phyloP scores from a whole-genome alignment of 495 filamentous ascomycete genomes.

The Geopyxis carbonaria region DNA sequence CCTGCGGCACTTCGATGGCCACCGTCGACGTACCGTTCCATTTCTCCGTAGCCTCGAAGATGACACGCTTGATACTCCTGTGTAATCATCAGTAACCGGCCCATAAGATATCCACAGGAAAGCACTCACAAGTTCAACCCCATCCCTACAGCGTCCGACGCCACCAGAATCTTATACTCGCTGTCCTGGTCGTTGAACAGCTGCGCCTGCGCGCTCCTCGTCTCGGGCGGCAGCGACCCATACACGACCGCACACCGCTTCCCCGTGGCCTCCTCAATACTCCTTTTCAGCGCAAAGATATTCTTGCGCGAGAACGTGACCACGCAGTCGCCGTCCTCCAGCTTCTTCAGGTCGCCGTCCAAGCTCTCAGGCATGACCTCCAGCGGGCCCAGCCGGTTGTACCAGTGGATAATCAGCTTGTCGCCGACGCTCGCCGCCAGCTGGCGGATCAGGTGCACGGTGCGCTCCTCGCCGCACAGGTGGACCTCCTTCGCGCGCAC shows the following conservation, averaged over 20 bases:
- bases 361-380: conserved; percentile 46
- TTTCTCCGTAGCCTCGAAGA: conserved; percentile 68
- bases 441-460: conserved; percentile 60
- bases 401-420: conserved; percentile 58
- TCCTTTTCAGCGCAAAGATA: conserved; percentile 61
- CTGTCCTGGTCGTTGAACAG: conserved; percentile 90
- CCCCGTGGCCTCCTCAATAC: conserved; percentile 60
- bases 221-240: conserved; percentile 80
- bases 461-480: conserved; percentile 77
- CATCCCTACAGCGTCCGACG: conserved; percentile 96
- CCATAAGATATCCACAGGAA: not conserved
- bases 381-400: conserved; percentile 66
- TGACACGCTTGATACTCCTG: conserved; percentile 71
- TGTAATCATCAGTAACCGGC: not conserved
- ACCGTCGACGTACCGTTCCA: conserved; percentile 35
- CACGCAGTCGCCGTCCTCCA: conserved; percentile 80
- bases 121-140: conserved; percentile 63
- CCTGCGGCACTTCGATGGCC: conserved; percentile 48
- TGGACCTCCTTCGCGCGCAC: conserved; percentile 75
- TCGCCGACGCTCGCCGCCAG: conserved; percentile 73
- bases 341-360: conserved; percentile 39
- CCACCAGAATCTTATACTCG: conserved; percentile 85
- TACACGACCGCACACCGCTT: conserved; percentile 82
- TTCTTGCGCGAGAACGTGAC: conserved; percentile 66
- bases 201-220: conserved; percentile 70